phyloP scores from a whole-genome alignment of 2,329 filamentous ascomycete genomes.

The Botrytis byssoidea region DNA sequence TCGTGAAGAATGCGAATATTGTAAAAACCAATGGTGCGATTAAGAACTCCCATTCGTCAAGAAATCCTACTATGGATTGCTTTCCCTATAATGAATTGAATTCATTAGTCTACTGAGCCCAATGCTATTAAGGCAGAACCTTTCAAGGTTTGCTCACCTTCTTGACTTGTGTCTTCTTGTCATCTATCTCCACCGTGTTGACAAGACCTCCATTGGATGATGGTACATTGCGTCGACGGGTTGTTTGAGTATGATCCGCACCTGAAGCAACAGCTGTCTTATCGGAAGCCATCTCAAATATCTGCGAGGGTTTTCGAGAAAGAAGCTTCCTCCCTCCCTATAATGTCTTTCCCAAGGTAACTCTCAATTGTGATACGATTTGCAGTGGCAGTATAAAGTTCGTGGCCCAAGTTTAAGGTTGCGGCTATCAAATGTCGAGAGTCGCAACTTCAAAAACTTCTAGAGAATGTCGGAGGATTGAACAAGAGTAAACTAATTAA shows the following conservation, averaged over 20 bases:
- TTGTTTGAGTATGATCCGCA: slow-evolving; percentile 53
- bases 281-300: slow-evolving; percentile 41
- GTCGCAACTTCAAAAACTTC: slow-evolving; percentile 13
- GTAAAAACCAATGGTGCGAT: slow-evolving; percentile 62
- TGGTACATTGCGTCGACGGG: slow-evolving; percentile 55
- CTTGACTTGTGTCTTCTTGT: slow-evolving; percentile 58
- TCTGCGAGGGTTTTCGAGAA: slow-evolving; percentile 3
- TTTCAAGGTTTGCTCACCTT: slow-evolving; percentile 47
- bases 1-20: slow-evolving; percentile 61
- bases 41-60: slow-evolving; percentile 63
- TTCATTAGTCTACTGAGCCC: slow-evolving; percentile 31
- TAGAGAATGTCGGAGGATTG: slow-evolving; percentile 13
- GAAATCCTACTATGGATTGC: slow-evolving; percentile 58
- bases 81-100: slow-evolving; percentile 40
- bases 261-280: slow-evolving; percentile 59
- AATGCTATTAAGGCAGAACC: not conserved
- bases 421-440: slow-evolving; percentile 1
- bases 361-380: slow-evolving; percentile 3
- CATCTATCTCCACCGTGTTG: slow-evolving; percentile 47
- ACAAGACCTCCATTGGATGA: slow-evolving; percentile 42
- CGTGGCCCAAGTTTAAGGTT: slow-evolving; percentile 15
- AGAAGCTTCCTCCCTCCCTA: not conserved
- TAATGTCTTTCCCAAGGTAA: not conserved
- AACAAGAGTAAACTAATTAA: slow-evolving; percentile 27
- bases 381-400: slow-evolving; percentile 12